Evolutionary conservation across 2,329 filamentous ascomycete species (phyloP).

Genomic region (Fusarium setosum): DNA sequence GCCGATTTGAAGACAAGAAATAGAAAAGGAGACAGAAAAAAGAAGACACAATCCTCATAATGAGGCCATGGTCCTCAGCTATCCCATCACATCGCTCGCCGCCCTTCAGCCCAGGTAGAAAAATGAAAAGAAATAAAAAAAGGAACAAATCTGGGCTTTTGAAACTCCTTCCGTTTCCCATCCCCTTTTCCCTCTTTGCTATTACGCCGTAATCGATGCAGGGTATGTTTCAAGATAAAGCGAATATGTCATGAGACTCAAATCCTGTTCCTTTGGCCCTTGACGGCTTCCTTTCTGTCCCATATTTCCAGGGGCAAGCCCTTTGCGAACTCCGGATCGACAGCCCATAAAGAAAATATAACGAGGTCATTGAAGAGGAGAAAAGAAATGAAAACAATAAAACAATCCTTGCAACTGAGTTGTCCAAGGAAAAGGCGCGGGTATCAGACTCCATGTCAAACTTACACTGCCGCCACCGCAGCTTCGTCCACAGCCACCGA

Average conservation of each 20-base stretch:
- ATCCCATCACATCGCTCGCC: neutral
- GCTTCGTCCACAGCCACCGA: neutral
- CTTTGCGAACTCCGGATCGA: slow-evolving; percentile 33
- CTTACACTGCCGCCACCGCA: slow-evolving; percentile 12
- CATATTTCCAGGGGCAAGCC: slow-evolving; percentile 14
- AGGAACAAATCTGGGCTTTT: slow-evolving; percentile 28
- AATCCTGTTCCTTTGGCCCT: slow-evolving; percentile 28
- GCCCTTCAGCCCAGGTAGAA: slow-evolving; percentile 7
- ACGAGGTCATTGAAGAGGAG: slow-evolving; percentile 20
- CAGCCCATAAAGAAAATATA: slow-evolving; percentile 15
- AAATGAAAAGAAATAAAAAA: slow-evolving; percentile 12
- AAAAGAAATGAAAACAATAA: slow-evolving; percentile 23
- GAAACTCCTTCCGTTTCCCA: slow-evolving; percentile 30
- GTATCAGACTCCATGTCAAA: slow-evolving; percentile 30
- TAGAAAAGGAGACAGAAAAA: neutral
- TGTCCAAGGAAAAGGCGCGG: slow-evolving; percentile 23
- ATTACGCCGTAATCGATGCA: slow-evolving; percentile 43
- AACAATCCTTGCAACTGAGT: slow-evolving; percentile 20
- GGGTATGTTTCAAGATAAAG: slow-evolving; percentile 43
- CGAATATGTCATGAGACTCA: slow-evolving; percentile 31
- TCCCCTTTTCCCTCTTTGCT: slow-evolving; percentile 26
- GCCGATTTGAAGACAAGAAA: neutral
- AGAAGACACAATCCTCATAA: slow-evolving; percentile 1
- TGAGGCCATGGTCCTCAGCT: neutral
- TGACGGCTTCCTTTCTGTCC: slow-evolving; percentile 19